Conservation (phyloP, 2,329 filamentous ascomycete genomes). For the Fusarium kyushuense region DNA sequence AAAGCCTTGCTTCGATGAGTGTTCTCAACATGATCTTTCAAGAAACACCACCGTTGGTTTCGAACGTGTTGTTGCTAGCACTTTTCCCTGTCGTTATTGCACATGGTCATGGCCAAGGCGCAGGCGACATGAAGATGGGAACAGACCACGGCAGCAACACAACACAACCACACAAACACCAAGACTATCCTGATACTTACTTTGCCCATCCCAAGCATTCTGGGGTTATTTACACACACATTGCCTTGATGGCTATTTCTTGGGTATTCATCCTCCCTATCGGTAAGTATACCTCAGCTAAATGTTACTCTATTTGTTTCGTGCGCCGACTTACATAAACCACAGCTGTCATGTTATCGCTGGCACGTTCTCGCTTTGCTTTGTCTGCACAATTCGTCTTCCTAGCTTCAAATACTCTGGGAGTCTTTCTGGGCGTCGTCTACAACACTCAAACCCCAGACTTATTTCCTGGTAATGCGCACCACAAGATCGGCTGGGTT, state of each 20-base stretch:
- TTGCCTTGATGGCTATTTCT: conserved; percentile 74
- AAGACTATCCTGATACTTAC: conserved; percentile 64
- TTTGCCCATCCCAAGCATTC: conserved; percentile 67
- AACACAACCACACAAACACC: conserved; percentile 44
- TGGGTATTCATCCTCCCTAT: conserved; percentile 81
- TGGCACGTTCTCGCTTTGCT: conserved; percentile 81
- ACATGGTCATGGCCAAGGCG: conserved; percentile 34
- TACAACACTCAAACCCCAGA: conserved; percentile 88
- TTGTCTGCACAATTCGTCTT: conserved; percentile 77
- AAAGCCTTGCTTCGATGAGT: background rate
- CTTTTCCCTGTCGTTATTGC: conserved; percentile 40
- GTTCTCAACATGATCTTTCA: conserved; percentile 5
- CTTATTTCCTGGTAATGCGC: conserved; percentile 87
- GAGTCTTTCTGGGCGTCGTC: conserved; percentile 72
- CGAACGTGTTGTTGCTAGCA: conserved; percentile 16
- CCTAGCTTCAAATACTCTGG: conserved; percentile 71
- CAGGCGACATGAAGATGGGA: conserved; percentile 16
- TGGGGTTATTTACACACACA: conserved; percentile 74
- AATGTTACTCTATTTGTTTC: background rate
- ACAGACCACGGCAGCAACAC: conserved; percentile 22
- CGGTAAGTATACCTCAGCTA: conserved; percentile 63
- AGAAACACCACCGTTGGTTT: background rate
- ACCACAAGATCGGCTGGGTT: conserved; percentile 89
- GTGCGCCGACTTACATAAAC: conserved; percentile 15
- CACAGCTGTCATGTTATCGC: conserved; percentile 85